Evolutionary conservation across 805 yeast genomes (phyloP).

Genomic region (Kazachstania bromeliacearum): DNA sequence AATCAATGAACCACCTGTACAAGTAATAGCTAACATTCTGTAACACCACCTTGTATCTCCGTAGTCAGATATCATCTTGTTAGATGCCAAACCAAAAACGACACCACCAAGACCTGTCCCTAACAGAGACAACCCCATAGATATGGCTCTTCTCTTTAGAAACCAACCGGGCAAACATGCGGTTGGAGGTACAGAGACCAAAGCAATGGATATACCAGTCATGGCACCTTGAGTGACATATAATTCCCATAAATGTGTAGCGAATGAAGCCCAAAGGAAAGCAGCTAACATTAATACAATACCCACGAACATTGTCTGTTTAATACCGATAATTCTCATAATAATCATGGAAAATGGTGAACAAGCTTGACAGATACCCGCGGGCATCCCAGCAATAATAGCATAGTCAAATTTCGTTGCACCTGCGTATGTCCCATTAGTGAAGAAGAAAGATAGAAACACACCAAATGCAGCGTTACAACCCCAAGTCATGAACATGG

Average conservation of each 20-base stretch:
- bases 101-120: constrained; percentile 50
- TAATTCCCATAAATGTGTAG: constrained; percentile 54
- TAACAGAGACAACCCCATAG: constrained; percentile 39
- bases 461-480: constrained; percentile 57
- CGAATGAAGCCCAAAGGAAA: constrained; percentile 49
- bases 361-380: constrained; percentile 43
- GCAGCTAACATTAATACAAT: constrained; percentile 43
- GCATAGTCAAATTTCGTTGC: constrained; percentile 54
- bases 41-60: constrained; percentile 39
- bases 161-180: constrained; percentile 65
- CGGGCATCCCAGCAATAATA: constrained; percentile 59
- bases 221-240: constrained; percentile 60
- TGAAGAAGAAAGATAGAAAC: constrained; percentile 48
- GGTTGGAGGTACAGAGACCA: constrained; percentile 49
- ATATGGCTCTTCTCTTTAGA: constrained; percentile 47
- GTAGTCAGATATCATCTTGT: constrained; percentile 32
- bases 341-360: constrained; percentile 47
- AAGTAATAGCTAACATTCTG: constrained; percentile 35
- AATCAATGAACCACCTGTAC: constrained; percentile 30
- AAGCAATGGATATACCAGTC: constrained; percentile 43
- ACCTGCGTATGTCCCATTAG: constrained; percentile 42
- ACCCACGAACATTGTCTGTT: constrained; percentile 41
- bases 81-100: constrained; percentile 31
- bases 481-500: constrained; percentile 67
- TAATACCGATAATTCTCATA: constrained; percentile 42